Evolutionary conservation across 78 protist genomes (phyloP), one percentile per base, ranked within the genome.

Genomic region (Salpingoeca rosetta): DNA sequence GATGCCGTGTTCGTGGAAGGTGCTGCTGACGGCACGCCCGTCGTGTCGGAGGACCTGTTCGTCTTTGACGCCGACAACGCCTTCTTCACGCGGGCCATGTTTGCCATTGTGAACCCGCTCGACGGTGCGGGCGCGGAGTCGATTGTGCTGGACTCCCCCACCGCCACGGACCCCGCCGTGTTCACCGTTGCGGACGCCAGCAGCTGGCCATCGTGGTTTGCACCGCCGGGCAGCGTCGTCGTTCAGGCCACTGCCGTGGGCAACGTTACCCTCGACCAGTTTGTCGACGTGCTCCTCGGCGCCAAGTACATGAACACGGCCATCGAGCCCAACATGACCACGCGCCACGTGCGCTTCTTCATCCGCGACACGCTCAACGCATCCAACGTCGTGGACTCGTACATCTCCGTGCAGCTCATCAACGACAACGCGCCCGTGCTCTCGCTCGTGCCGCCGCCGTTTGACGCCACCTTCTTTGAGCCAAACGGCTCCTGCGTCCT

Each of bases 351-450:
- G 26, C 26, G 11, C 17, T 3, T 76, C 40, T 37, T 76, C 17
- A 41, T n/a, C 44, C 3, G 37, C 80, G 80, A 76, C 42, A 17
- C 65, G 31, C 65, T 51, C 17, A 10, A 38, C 42, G 22, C 42
- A 7, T 12, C 12, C 2, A 72, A 72, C 76, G 28, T 22, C n/a
- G 76, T 28, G 12, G n/a, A 28, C 38, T 72, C 76, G 76, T 28
- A 17, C 38, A 38, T 76, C 40, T 10, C 80, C 1, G 80, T 76
- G 26, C 22, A 35, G 3, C 80, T 76, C 44, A 3, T 76, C 80
- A 76, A 76, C 80, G 80, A 76, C 80, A 76, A 76, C 42, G 80
- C 80, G 24, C 80, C 80, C 37, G 80, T 38, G 3, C 42, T 76
- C 80, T 3, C 38, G 27, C 38, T 76, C 11, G n/a, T n/a, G n/a